Base-by-base conservation (phyloP, 2,329 filamentous ascomycete genomes). In the Pleurostoma richardsiae region DNA sequence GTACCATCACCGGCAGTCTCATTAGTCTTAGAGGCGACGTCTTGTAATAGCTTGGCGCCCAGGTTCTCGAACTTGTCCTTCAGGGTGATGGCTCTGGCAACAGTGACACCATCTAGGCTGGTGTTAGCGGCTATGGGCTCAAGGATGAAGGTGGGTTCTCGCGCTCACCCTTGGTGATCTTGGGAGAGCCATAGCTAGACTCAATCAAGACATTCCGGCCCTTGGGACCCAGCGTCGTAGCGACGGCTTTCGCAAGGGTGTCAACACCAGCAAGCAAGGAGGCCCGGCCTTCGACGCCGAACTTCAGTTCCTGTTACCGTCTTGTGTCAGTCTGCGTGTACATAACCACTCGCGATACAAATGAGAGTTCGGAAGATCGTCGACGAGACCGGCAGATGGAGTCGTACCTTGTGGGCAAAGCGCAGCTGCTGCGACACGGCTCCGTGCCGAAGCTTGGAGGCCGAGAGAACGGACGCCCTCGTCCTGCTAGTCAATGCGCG, bases 31-130 rank as follows among this genome's bases (percentile, higher is more conserved):
- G 89, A 94, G 62, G 94, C 94, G 58, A 99, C 94, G 72, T 99
- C 94, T 76, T 97, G 91, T 59, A 99, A 83, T 57, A 99, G 84
- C 66, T 89, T 88, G 63, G 94, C 94, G 69, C 94, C 94, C 60
- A 99, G 88, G 80, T 99, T 99, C 78, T 99, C 94, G 72, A 96
- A 99, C 77, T 97, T 97, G 81, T 99, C 94, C 80, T 99, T 85
- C 56, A 99, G 83, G 54, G 82, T 83, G 63, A 99, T 88, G 54
- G 92, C 90, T 74, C 86, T 92, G 59, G 88, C 88, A 60, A 94
- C 88, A 59, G 87, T 91, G 41, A 94, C 88, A 83, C 88, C 88
- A 71, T 94, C 88, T 91, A 45, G 29, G 4, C 27, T 30, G 39
- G 3, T 7, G 4, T 28, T n/a, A 10, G 29, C 43, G 19, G 19